Evolutionary conservation across 257 asterid species (phyloP).

Genomic region (Fraxinus cuspidata): DNA sequence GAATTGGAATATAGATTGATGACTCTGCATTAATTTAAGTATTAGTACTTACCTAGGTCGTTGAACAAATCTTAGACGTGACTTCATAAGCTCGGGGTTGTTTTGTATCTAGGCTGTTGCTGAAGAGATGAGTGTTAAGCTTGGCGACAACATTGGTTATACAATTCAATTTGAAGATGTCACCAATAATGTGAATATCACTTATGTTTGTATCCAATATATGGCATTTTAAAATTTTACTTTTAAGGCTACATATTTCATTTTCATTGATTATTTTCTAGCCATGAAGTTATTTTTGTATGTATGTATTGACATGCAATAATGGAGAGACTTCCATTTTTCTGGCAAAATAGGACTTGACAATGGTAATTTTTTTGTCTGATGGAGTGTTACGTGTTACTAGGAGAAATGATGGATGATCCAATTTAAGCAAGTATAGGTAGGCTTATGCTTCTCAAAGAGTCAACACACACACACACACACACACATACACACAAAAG

Average conservation of each 20-base stretch:
- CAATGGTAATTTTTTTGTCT: slow-evolving; percentile 81
- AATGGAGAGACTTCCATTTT: slow-evolving; percentile 27
- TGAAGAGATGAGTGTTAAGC: slow-evolving; percentile 88
- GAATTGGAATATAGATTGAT: background rate
- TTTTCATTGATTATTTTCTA: background rate
- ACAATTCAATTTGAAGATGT: slow-evolving; percentile 93
- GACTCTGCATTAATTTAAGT: background rate
- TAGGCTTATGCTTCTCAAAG: slow-evolving; percentile 28
- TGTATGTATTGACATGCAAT: slow-evolving; percentile 22
- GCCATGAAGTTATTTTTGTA: background rate
- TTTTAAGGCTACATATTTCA: background rate
- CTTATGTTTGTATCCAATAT: slow-evolving; percentile 18
- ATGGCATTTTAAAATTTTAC: slow-evolving; percentile 7
- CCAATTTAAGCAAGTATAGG: slow-evolving; percentile 98
- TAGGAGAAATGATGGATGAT: slow-evolving; percentile 99
- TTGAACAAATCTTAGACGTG: slow-evolving; percentile 11
- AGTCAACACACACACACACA: too few species aligned
- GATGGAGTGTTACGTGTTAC: slow-evolving; percentile 93
- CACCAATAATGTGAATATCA: slow-evolving; percentile 60
- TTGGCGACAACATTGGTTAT: slow-evolving; percentile 94
- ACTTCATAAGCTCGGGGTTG: slow-evolving; percentile 15
- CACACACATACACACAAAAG: background rate
- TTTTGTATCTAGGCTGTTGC: slow-evolving; percentile 64
- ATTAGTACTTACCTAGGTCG: background rate
- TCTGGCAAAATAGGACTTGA: slow-evolving; percentile 63